Percentiles rank a stretch among this genome's conserved stretches.
These are phyloP conservation scores for Podospora bellae-mahoneyi DNA, from an alignment of 495 filamentous ascomycete genomes.

Conservation along the genomic window DNA sequence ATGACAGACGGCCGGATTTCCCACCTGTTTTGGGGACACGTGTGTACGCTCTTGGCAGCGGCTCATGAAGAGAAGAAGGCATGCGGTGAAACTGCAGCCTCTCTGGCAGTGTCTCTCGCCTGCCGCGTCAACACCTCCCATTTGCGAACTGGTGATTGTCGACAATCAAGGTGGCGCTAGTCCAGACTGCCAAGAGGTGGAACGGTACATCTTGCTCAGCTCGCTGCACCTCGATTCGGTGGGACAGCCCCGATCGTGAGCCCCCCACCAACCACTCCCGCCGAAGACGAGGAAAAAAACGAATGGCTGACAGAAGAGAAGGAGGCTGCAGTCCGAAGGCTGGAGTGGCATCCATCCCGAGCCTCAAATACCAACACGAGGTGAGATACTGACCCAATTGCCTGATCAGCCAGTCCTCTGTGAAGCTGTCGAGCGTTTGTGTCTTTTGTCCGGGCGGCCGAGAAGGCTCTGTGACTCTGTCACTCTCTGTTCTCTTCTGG, in stretches of 20 bases:
- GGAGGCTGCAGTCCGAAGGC: neutral
- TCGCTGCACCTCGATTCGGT: slow-evolving; percentile 10
- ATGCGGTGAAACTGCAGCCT: slow-evolving; percentile 2
- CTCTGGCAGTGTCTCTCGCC: neutral
- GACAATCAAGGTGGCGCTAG: slow-evolving; percentile 4
- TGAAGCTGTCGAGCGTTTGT: neutral
- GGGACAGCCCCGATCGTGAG: slow-evolving; percentile 1
- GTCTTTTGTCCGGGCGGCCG: neutral
- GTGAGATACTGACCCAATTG: neutral
- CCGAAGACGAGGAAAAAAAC: neutral
- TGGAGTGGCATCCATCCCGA: neutral
- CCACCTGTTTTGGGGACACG: neutral
- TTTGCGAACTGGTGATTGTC: neutral
- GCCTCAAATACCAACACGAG: slow-evolving; percentile 6
- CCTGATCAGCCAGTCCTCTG: neutral
- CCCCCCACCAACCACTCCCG: neutral
- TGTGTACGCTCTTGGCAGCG: neutral
- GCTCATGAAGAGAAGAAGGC: neutral
- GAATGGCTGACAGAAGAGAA: slow-evolving; percentile 6
- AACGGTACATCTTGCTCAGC: slow-evolving; percentile 7
- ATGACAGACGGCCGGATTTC: neutral
- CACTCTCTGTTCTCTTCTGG: no score
- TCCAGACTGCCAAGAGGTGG: slow-evolving; percentile 8
- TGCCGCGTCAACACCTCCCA: neutral
- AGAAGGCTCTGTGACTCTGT: neutral